phyloP scores from a whole-genome alignment of 1,284 basidiomycete genomes.

The Microbotryomycetes sp. region DNA sequence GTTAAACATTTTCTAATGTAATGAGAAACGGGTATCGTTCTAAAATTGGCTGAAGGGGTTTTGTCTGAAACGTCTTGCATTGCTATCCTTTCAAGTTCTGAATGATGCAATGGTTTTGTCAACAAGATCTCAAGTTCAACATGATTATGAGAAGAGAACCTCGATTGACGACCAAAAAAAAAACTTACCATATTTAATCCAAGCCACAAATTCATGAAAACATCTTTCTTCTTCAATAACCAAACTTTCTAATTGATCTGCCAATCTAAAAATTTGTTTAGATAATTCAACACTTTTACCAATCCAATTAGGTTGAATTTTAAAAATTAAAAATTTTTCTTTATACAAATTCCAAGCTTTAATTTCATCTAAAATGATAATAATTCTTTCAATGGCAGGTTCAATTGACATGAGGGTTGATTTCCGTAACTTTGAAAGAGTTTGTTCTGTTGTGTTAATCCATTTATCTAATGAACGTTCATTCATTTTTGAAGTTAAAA shows the following conservation, averaged over 20 bases:
- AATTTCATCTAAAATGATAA: constrained; percentile 15
- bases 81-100: constrained; percentile 32
- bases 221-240: constrained; percentile 26
- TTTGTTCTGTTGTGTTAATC: constrained; percentile 18
- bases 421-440: constrained; percentile 7
- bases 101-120: neutral
- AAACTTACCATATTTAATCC: constrained; percentile 23
- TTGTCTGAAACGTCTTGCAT: constrained; percentile 19
- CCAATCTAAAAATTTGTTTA: neutral
- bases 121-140: neutral
- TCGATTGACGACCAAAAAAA: neutral
- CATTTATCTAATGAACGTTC: constrained; percentile 27
- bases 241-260: constrained; percentile 2
- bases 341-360: constrained; percentile 16
- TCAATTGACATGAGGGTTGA: constrained; percentile 10
- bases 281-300: neutral
- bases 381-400: constrained; percentile 13
- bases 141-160: neutral
- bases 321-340: constrained; percentile 9
- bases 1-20: constrained; percentile 22
- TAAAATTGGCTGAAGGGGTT: constrained; percentile 17
- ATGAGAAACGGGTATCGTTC: constrained; percentile 19
- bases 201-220: constrained; percentile 21
- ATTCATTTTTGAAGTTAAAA: constrained; percentile 31
- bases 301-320: neutral